Conservation (phyloP, 345 rosid genomes). For the Excoecaria agallocha region DNA sequence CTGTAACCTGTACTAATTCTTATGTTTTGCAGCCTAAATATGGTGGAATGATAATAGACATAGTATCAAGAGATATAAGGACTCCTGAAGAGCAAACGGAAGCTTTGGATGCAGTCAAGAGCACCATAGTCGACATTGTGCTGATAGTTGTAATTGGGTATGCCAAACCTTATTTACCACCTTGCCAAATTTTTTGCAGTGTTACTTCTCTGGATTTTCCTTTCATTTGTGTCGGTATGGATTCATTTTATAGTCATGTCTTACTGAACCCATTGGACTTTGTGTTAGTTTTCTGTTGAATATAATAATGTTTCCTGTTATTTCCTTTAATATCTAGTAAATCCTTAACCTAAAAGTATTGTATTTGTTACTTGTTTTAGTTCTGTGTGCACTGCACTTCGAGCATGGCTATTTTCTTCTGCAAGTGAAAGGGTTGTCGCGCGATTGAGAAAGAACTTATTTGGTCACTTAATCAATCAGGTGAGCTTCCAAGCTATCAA, state of each 20-base stretch:
- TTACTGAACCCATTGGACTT: not conserved
- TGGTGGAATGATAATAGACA: slow-evolving; percentile 49
- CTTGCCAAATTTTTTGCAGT: not conserved
- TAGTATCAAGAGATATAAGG: slow-evolving; percentile 40
- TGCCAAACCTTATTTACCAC: not conserved
- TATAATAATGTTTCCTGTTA: not conserved
- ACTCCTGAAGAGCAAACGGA: slow-evolving; percentile 40
- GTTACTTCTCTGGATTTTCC: not conserved
- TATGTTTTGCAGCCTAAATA: slow-evolving; percentile 42
- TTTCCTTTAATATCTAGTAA: not conserved
- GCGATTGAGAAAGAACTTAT: slow-evolving; percentile 45
- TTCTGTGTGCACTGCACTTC: slow-evolving; percentile 48
- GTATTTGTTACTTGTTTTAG: slow-evolving; percentile 19
- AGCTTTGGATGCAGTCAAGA: slow-evolving; percentile 42
- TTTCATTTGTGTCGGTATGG: not conserved
- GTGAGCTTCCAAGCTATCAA: slow-evolving; percentile 22
- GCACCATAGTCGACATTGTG: slow-evolving; percentile 39
- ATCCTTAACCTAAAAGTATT: not conserved
- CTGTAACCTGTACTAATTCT: not conserved
- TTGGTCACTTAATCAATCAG: slow-evolving; percentile 47
- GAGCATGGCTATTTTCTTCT: slow-evolving; percentile 46
- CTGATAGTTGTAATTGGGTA: slow-evolving; percentile 43
- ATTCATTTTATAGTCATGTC: too few relatives aligned
- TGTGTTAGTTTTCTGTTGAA: not conserved
- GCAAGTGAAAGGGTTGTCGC: slow-evolving; percentile 55